Evolutionary conservation across 1,284 basidiomycete species (phyloP).

Genomic region (Inonotus hispidus): DNA sequence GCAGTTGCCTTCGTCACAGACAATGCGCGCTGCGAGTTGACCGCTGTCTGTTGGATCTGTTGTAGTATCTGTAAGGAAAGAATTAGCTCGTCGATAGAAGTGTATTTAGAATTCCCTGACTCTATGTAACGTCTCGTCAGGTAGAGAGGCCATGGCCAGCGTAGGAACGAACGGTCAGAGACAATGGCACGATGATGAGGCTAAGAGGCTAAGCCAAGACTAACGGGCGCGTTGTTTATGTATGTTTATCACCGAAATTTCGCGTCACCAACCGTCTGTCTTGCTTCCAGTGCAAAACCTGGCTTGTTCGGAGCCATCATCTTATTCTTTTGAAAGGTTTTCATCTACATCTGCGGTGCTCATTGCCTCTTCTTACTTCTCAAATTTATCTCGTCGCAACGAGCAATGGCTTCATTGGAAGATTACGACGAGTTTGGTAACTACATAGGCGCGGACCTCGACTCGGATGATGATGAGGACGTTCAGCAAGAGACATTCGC

Average conservation of each 20-base stretch:
- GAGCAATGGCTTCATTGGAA: constrained; percentile 70
- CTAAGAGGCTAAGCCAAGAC: constrained; percentile 21
- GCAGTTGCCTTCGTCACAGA: constrained; percentile 70
- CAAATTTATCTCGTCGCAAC: not conserved
- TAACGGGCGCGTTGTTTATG: constrained; percentile 16
- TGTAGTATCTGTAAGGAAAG: constrained; percentile 63
- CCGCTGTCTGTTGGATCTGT: constrained; percentile 84
- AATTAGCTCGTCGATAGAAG: constrained; percentile 9
- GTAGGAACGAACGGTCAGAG: constrained; percentile 3
- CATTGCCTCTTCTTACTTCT: not conserved
- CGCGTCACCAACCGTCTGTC: not conserved
- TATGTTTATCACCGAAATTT: constrained; percentile 8
- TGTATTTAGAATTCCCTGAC: not conserved
- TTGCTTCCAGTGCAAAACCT: not conserved
- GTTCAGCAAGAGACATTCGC: constrained; percentile 46
- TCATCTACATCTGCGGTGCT: not conserved
- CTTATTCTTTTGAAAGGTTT: not conserved
- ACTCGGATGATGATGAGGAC: constrained; percentile 75
- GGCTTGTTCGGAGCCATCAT: not conserved
- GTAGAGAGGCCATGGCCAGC: constrained; percentile 59
- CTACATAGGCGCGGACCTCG: constrained; percentile 91
- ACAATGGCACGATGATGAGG: not conserved
- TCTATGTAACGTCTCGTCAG: constrained; percentile 83
- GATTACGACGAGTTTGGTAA: constrained; percentile 93
- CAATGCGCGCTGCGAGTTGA: constrained; percentile 75